Percentiles rank a stretch among this genome's conserved stretches.
phyloP scores from a whole-genome alignment of 2,329 filamentous ascomycete species.

The Gaeumannomyces tritici region DNA sequence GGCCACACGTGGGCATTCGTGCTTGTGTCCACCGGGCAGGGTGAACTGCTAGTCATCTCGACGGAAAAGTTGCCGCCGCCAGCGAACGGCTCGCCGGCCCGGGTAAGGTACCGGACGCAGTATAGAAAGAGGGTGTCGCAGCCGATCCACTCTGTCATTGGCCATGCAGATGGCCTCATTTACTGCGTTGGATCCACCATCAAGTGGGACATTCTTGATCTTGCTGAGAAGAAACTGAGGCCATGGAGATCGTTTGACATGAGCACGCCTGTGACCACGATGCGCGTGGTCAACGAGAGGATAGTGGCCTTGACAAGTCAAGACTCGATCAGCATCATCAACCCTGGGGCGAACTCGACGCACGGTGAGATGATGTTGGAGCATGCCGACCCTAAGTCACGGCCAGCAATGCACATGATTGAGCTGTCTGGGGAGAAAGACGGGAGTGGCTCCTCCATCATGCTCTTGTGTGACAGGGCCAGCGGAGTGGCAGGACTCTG shows the following conservation, averaged over 20 bases:
- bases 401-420: slow-evolving; percentile 35
- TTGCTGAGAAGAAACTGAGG: slow-evolving; percentile 39
- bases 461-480: not conserved
- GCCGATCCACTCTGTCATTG: slow-evolving; percentile 47
- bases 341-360: slow-evolving; percentile 27
- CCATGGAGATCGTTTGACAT: slow-evolving; percentile 35
- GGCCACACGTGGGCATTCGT: slow-evolving; percentile 53
- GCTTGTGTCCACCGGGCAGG: slow-evolving; percentile 46
- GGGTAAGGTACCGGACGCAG: slow-evolving; percentile 44
- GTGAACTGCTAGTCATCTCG: slow-evolving; percentile 47
- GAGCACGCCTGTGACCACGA: slow-evolving; percentile 40
- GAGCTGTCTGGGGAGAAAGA: slow-evolving; percentile 27
- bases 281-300: slow-evolving; percentile 36
- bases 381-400: slow-evolving; percentile 35
- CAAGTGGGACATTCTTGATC: slow-evolving; percentile 45
- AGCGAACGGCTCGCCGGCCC: slow-evolving; percentile 15
- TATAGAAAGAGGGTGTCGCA: slow-evolving; percentile 32
- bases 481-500: slow-evolving; percentile 38
- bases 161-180: slow-evolving; percentile 46
- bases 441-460: slow-evolving; percentile 8
- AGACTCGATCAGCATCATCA: slow-evolving; percentile 48
- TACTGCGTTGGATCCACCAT: slow-evolving; percentile 44
- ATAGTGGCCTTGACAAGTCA: slow-evolving; percentile 40
- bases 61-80: slow-evolving; percentile 22
- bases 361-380: slow-evolving; percentile 25